These are phyloP conservation scores for Pyronema domesticum DNA, from an alignment of 495 filamentous ascomycete species.

Conservation along the genomic window DNA sequence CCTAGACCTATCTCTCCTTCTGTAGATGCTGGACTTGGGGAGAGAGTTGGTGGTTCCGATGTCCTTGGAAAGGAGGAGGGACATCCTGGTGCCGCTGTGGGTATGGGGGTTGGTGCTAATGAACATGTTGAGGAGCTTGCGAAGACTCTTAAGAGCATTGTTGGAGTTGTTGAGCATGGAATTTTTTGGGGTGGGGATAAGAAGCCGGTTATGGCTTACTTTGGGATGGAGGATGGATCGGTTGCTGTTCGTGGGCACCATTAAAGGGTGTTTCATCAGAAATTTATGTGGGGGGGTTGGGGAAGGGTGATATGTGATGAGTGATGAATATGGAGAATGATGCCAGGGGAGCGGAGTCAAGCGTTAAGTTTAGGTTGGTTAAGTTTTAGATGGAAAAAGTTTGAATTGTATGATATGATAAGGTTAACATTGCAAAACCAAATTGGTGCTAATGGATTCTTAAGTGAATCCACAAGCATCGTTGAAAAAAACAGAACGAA, in stretches of 20 bases:
- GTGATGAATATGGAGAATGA: no score
- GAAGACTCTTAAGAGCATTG: constrained; percentile 54
- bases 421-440: no score
- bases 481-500: no score
- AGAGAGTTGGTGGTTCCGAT: constrained; percentile 17
- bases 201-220: constrained; percentile 85
- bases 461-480: no score
- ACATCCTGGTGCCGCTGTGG: constrained; percentile 20
- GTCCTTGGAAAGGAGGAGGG: constrained; percentile 26
- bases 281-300: no score
- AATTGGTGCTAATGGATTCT: no score
- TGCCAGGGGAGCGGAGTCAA: no score
- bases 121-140: constrained; percentile 59
- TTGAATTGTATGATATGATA: no score
- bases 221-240: constrained; percentile 69
- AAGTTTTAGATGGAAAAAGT: no score
- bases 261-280: no score
- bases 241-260: constrained; percentile 25
- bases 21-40: constrained; percentile 15
- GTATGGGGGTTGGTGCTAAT: constrained; percentile 26
- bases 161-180: constrained; percentile 80
- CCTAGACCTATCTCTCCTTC: constrained; percentile 16
- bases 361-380: no score
- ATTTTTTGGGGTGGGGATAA: constrained; percentile 72
- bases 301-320: no score